Evolutionary conservation across 1,284 basidiomycete species (phyloP).

Genomic region (Austroboletus novae-zelandiae): DNA sequence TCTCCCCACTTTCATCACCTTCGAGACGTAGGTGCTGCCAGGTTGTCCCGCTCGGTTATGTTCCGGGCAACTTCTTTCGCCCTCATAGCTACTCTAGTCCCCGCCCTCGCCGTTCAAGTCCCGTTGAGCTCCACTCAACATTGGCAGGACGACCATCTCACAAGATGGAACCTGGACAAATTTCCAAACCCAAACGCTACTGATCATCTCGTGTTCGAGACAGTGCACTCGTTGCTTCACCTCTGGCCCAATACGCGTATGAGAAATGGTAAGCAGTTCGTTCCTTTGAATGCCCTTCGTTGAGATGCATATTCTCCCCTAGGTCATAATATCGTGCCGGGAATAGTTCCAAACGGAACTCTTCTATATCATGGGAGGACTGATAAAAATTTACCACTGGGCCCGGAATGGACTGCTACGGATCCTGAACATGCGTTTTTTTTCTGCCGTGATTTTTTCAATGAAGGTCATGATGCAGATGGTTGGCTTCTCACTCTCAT

Average conservation of each 20-base stretch:
- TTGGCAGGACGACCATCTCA: neutral
- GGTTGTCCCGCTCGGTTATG: neutral
- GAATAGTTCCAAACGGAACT: constrained; percentile 39
- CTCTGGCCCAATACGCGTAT: constrained; percentile 52
- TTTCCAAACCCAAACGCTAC: constrained; percentile 17
- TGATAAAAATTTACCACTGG: constrained; percentile 26
- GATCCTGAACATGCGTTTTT: constrained; percentile 45
- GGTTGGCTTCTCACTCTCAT: constrained; percentile 41
- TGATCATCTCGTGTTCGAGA: constrained; percentile 31
- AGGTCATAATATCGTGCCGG: constrained; percentile 47
- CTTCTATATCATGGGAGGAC: constrained; percentile 40
- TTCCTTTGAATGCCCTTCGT: neutral
- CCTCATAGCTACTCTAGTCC: neutral
- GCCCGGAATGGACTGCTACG: constrained; percentile 41
- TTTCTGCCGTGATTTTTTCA: constrained; percentile 31
- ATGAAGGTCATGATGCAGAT: constrained; percentile 4
- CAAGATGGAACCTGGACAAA: constrained; percentile 17
- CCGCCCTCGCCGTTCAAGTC: constrained; percentile 12
- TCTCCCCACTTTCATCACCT: too few relatives aligned
- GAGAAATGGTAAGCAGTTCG: constrained; percentile 38
- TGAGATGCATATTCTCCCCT: neutral
- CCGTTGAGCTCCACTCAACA: neutral
- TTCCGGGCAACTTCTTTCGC: neutral
- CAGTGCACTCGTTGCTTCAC: constrained; percentile 35
- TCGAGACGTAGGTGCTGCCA: too few relatives aligned